These are phyloP conservation scores for Pseudoscleropodium purum DNA, from an alignment of 225 moss, liverwort and hornwort species.

Conservation along the genomic window DNA sequence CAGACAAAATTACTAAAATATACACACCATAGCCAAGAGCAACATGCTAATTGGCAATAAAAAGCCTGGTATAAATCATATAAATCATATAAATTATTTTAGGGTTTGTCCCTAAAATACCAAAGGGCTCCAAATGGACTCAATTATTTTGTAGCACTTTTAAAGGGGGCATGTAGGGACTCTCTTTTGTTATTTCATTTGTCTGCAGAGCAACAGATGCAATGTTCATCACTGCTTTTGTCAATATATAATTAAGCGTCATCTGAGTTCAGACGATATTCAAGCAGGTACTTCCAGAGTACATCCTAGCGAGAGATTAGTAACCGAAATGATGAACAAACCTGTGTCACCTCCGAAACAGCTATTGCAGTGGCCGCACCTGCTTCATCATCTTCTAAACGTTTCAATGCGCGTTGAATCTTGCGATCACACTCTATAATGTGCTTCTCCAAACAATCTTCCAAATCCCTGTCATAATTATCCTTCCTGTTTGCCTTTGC, in stretches of 20 bases:
- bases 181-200: background rate
- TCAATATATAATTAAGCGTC: background rate
- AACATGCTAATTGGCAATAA: background rate
- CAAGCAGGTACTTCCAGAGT: background rate
- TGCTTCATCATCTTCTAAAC: slow-evolving; percentile 97
- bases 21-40: background rate
- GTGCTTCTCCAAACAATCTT: slow-evolving; percentile 96
- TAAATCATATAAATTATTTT: too few relatives aligned
- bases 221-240: background rate
- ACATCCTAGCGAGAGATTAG: background rate
- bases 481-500: slow-evolving; percentile 77
- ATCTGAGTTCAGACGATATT: background rate
- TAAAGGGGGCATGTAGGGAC: too few relatives aligned
- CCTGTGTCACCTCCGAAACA: slow-evolving; percentile 97
- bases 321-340: slow-evolving; percentile 27
- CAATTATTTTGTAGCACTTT: background rate
- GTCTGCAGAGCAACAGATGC: background rate
- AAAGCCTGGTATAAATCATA: background rate
- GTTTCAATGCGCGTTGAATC: slow-evolving; percentile 88
- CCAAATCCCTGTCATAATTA: slow-evolving; percentile 85
- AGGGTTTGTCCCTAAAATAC: background rate
- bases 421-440: slow-evolving; percentile 95
- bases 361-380: slow-evolving; percentile 97
- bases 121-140: background rate
- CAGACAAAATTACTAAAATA: background rate